A percentile compares a stretch with the other conserved stretches of the same genome.
These are phyloP conservation scores for Fusarium chlamydosporum DNA, from an alignment of 2,329 filamentous ascomycete species.

Conservation along the genomic window DNA sequence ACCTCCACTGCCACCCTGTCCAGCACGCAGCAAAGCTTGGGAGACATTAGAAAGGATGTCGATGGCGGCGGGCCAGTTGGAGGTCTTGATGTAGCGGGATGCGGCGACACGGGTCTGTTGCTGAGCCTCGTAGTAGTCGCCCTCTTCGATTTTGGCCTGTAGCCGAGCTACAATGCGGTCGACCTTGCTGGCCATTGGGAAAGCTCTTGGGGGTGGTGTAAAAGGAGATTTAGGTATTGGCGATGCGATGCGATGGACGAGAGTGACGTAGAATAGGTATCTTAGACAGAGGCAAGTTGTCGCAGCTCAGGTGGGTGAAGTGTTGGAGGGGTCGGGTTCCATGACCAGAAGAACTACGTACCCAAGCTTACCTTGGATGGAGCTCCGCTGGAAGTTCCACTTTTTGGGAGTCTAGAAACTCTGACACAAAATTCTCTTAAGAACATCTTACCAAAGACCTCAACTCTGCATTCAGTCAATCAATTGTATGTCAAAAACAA, in stretches of 20 bases:
- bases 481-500: not conserved
- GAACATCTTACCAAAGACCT: not conserved
- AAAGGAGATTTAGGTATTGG: not conserved
- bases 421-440: not conserved
- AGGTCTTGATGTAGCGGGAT: conserved; percentile 89
- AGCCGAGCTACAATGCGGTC: conserved; percentile 73
- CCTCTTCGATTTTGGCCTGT: conserved; percentile 89
- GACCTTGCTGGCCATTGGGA: conserved; percentile 59
- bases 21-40: conserved; percentile 86
- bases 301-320: conserved; percentile 24
- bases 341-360: conserved; percentile 23
- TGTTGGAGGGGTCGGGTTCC: conserved; percentile 43
- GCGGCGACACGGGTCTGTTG: conserved; percentile 97
- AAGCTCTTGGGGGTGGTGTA: not conserved
- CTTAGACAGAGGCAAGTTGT: conserved; percentile 27
- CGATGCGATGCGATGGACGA: conserved; percentile 2
- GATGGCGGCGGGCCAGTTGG: conserved; percentile 86
- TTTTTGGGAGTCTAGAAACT: conserved; percentile 16
- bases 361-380: conserved; percentile 26
- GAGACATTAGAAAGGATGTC: conserved; percentile 89
- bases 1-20: conserved; percentile 93
- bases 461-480: not conserved
- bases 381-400: conserved; percentile 27
- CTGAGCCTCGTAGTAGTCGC: conserved; percentile 97
- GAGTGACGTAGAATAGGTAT: conserved; percentile 46